Percentiles rank a stretch among this genome's conserved stretches.
phyloP scores from a whole-genome alignment of 2,329 filamentous ascomycete species.

The Helicocarpus griseus region DNA sequence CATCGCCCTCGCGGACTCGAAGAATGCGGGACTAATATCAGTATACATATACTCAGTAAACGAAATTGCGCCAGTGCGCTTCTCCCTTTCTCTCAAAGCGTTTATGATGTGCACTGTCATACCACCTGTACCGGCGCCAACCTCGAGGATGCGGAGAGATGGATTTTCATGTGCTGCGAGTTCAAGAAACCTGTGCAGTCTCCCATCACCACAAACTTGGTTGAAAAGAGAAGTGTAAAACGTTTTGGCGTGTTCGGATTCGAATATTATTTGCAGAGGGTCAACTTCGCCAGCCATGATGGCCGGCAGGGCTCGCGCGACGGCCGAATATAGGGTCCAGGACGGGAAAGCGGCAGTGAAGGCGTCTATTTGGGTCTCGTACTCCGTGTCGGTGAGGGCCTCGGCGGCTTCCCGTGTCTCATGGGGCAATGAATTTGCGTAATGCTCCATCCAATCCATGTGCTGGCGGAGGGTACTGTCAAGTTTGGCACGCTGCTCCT shows the following conservation, averaged over 20 bases:
- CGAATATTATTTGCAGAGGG: slow-evolving; percentile 30
- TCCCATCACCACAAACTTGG: slow-evolving; percentile 3
- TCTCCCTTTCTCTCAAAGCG: slow-evolving; percentile 1
- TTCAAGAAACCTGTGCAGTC: slow-evolving; percentile 3
- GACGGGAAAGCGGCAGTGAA: slow-evolving; percentile 20
- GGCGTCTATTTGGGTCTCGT: slow-evolving; percentile 19
- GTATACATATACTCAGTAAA: slow-evolving; percentile 11
- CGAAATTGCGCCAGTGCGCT: not conserved
- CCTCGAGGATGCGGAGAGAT: not conserved
- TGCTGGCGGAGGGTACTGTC: slow-evolving; percentile 12
- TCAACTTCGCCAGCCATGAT: slow-evolving; percentile 27
- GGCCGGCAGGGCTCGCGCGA: slow-evolving; percentile 21
- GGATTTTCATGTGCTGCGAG: not conserved
- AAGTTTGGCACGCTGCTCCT: not conserved
- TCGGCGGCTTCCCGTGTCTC: slow-evolving; percentile 9
- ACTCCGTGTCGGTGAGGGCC: slow-evolving; percentile 16
- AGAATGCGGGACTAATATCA: slow-evolving; percentile 12
- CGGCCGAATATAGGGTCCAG: slow-evolving; percentile 23
- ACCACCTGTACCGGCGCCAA: slow-evolving; percentile 3
- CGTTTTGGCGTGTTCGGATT: slow-evolving; percentile 23
- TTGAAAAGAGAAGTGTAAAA: slow-evolving; percentile 21
- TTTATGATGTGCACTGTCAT: not conserved
- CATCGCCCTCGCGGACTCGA: slow-evolving; percentile 7
- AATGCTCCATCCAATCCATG: slow-evolving; percentile 25
- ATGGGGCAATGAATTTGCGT: slow-evolving; percentile 13